Evolutionary conservation across 371 early-diverging fungal genomes (phyloP), one percentile per base, ranked within the genome.

Genomic region (Smittium mucronatum): DNA sequence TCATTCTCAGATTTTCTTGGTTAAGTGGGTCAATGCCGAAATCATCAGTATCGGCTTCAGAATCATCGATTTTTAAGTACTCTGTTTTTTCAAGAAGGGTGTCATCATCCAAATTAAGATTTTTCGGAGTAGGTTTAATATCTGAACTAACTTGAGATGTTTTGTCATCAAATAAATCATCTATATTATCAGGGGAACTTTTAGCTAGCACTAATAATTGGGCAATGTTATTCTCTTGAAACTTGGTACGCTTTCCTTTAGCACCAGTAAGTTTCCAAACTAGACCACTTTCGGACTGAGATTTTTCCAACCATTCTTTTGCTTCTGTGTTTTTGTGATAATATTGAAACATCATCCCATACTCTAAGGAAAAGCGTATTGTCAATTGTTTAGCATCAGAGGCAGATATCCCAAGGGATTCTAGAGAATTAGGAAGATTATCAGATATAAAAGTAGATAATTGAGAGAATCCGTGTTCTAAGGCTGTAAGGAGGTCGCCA

Each of bases 141-240:
- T 47, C 29, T 1, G 30, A 57, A 11, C 8, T n/a, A 11, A 26
- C 29, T n/a, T n/a, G n/a, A 47, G 47, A 47, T 21, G 5, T 21
- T 11, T 11, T 47, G 47, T 47, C 47, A 5, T 11, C 21, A 47
- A 21, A 47, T 5, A 47, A 21, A 26, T 58, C 47, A n/a, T 64
- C 78, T 28, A 74, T 78, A 58, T 77, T 75, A 11, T 82, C 72
- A 17, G 75, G 68, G n/a, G 83, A 80, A 75, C 90, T 91, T 72
- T 89, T 86, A 0, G 95, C 95, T 21, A 90, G 71, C 2, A 98
- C 81, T n/a, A 95, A 92, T 26, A 98, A 81, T 73, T 98, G 98
- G 1, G 92, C 78, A 0, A 89, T 82, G 78, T 93, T 93, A 72
- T 83, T 88, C 0, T 80, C 79, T 75, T 98, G 98, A 81, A 94